Base-by-base conservation (phyloP, 1,139 yeast genomes). In the Geotrichum klebahnii region DNA sequence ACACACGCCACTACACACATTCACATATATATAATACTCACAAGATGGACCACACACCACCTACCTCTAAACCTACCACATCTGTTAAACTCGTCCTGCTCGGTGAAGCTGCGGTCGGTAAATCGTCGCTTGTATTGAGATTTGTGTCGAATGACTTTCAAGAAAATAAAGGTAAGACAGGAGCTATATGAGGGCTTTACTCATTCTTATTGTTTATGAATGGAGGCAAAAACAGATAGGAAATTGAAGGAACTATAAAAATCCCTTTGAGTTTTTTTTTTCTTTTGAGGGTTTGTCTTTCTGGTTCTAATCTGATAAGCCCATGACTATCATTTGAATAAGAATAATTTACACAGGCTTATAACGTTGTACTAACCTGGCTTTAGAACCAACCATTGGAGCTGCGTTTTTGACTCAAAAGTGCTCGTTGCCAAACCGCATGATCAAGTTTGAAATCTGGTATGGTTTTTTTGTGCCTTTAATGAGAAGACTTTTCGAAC, bases 101-200 rank as follows among this genome's bases (percentile, higher is more conserved):
- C 50, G 97, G 97, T 24, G 98, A 92, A 67, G 97, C 98, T 0
- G 98, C 98, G 0, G 98, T 92, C 24, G 98, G 98, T 50, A 92
- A 92, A 63, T 88, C 96, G 1, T 87, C 96, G 2, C 76, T 92
- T 34, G 97, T 92, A 37, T 75, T 92, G 61, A 78, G 98, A 59
- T 92, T 92, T 68, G 97, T 92, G 31, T 82, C 92, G 59, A 89
- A 92, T 67, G 97, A 92, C 65, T 92, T 92, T 70, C 96, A 92
- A 68, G 97, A 90, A 67, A 92, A 92, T 68, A 90, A 90, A 68
- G 84, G 70, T 67, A 48, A 29, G 69, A 58, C n/a, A n/a, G n/a
- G n/a, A n/a, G n/a, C n/a, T n/a, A n/a, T n/a, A n/a, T n/a, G n/a
- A n/a, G n/a, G n/a, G n/a, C n/a, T n/a, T n/a, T n/a, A n/a, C n/a